Percentiles rank a stretch among this genome's conserved stretches.
Evolutionary conservation across 1,139 yeast genomes (phyloP).

Genomic region (Wickerhamomyces sp.): DNA sequence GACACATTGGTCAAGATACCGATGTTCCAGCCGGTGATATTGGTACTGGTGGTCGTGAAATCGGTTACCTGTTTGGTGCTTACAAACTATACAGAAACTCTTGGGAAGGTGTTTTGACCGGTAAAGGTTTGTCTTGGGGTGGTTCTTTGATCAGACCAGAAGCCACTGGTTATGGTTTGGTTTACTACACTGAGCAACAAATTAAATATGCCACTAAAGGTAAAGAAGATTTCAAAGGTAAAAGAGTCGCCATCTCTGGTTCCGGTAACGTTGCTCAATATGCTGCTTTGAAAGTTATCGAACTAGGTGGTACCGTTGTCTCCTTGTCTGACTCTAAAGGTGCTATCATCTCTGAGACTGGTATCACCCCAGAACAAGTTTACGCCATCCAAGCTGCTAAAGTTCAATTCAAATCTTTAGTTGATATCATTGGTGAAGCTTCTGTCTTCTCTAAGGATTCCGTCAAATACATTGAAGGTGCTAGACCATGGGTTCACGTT

Average conservation of each 20-base stretch:
- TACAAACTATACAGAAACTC: conserved; percentile 88
- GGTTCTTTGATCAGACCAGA: conserved; percentile 98
- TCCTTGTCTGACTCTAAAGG: conserved; percentile 96
- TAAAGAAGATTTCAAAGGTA: conserved; percentile 84
- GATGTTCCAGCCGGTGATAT: conserved; percentile 99
- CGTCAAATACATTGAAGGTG: conserved; percentile 83
- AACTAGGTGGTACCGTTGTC: conserved; percentile 92
- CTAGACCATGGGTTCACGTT: conserved; percentile 93
- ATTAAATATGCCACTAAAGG: conserved; percentile 89
- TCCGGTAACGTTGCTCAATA: conserved; percentile 99
- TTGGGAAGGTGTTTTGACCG: conserved; percentile 97
- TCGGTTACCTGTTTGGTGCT: conserved; percentile 91
- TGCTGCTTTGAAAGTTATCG: conserved; percentile 96
- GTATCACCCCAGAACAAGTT: conserved; percentile 81
- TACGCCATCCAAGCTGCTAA: conserved; percentile 76
- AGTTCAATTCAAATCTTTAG: conserved; percentile 72
- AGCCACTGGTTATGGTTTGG: conserved; percentile 98
- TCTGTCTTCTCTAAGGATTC: conserved; percentile 52
- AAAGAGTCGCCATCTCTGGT: conserved; percentile 94
- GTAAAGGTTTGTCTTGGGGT: conserved; percentile 98
- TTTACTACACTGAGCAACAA: conserved; percentile 97
- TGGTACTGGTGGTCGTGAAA: conserved; percentile 90
- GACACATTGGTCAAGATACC: conserved; percentile 95
- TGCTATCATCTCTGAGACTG: conserved; percentile 66
- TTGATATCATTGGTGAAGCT: conserved; percentile 58